Conservation (phyloP, 306 rosid species). For the Hylodesmum podocarpum region DNA sequence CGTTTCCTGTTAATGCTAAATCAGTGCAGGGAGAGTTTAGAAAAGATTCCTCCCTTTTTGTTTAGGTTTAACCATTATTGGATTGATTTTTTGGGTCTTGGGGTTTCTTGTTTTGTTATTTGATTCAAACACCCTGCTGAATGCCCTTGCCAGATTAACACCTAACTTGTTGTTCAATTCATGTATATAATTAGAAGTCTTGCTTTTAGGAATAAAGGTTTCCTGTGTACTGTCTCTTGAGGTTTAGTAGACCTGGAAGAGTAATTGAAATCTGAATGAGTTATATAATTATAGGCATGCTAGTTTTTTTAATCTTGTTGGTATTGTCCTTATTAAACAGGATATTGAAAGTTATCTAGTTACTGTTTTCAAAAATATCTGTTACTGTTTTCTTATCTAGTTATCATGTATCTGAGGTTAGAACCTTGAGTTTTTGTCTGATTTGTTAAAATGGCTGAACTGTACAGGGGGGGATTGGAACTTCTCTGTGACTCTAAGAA, state of each 20-base stretch:
- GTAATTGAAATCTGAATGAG: background rate
- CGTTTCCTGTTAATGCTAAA: background rate
- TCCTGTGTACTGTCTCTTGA: background rate
- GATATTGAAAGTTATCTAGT: background rate
- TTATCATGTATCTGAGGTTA: background rate
- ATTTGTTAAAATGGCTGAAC: constrained; percentile 27
- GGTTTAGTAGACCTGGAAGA: background rate
- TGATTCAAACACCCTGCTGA: background rate
- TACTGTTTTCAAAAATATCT: background rate
- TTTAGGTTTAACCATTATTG: background rate
- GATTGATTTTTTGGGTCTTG: background rate
- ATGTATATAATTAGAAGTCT: background rate
- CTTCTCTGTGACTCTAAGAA: constrained; percentile 90
- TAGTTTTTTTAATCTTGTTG: background rate
- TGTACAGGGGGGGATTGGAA: constrained; percentile 85
- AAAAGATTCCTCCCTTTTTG: background rate
- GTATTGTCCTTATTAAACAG: background rate
- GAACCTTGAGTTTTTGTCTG: constrained; percentile 7
- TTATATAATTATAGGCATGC: background rate
- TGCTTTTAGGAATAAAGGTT: background rate
- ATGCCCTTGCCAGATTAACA: background rate
- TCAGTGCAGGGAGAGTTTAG: background rate
- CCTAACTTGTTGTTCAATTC: background rate
- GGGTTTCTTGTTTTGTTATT: background rate
- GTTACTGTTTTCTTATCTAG: background rate